Evolutionary conservation across 495 filamentous ascomycete genomes (phyloP).

Genomic region (Chlorociboria aeruginascens): DNA sequence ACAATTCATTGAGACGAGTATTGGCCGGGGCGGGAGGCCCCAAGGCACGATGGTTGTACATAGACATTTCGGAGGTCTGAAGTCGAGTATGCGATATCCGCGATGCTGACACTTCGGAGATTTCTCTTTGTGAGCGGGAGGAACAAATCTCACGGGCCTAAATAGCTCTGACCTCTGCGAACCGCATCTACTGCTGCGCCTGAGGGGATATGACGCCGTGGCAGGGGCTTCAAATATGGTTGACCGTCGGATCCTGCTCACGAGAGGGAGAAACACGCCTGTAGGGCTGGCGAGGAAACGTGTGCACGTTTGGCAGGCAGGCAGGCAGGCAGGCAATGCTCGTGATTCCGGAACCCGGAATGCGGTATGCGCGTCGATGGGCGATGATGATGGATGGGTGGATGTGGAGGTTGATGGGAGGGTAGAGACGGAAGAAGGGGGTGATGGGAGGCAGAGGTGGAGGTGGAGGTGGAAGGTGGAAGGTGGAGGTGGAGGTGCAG

Average conservation of each 20-base stretch:
- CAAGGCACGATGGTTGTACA: conserved; percentile 91
- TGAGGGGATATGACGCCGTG: not conserved
- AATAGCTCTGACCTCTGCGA: too few species aligned
- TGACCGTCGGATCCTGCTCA: not conserved
- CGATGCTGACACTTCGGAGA: not conserved
- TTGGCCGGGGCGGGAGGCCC: conserved; percentile 43
- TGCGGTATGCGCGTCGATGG: not conserved
- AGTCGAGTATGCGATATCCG: not conserved
- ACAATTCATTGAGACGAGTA: conserved; percentile 74
- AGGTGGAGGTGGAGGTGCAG: too few species aligned
- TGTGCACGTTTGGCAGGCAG: not conserved
- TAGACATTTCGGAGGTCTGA: conserved; percentile 37
- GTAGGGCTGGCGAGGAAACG: not conserved
- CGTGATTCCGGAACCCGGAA: not conserved
- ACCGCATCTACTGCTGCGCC: not conserved
- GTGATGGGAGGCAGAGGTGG: not conserved
- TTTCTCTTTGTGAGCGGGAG: not conserved
- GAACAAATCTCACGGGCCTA: too few species aligned
- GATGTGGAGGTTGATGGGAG: not conserved
- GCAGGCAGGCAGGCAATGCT: not conserved
- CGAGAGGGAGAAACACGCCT: not conserved
- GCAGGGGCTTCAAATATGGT: not conserved
- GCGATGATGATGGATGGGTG: not conserved
- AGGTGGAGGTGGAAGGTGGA: not conserved
- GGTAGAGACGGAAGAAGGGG: not conserved